phyloP scores from a whole-genome alignment of 1,284 basidiomycete species.

The Ustilago xerochloae region DNA sequence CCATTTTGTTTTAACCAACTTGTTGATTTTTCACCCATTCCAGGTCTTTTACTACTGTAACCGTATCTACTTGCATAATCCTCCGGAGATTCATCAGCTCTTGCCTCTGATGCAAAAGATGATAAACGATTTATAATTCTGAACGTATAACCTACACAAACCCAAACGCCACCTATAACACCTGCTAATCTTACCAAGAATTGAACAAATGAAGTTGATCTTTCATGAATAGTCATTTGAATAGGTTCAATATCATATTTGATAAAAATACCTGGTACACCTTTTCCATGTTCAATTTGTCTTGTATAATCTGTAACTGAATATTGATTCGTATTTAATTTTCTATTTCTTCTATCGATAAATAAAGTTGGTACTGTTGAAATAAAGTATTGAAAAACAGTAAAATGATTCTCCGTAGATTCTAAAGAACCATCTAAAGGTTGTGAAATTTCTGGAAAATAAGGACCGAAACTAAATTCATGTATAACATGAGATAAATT shows the following conservation, averaged over 20 bases:
- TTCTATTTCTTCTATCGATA: constrained; percentile 75
- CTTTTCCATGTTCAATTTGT: constrained; percentile 78
- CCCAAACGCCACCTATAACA: constrained; percentile 69
- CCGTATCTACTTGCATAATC: constrained; percentile 36
- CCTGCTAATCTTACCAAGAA: constrained; percentile 80
- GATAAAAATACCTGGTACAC: constrained; percentile 75
- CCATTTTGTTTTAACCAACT: constrained; percentile 21
- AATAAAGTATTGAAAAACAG: constrained; percentile 87
- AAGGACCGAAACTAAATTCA: constrained; percentile 95
- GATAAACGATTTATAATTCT: constrained; percentile 51
- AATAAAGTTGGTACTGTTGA: constrained; percentile 95
- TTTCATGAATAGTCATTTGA: constrained; percentile 83
- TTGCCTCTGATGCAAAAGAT: constrained; percentile 8
- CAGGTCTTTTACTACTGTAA: constrained; percentile 20
- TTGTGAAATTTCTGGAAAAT: constrained; percentile 94
- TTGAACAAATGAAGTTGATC: constrained; percentile 82
- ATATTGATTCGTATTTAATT: constrained; percentile 87
- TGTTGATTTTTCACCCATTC: constrained; percentile 1
- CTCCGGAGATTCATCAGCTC: constrained; percentile 36
- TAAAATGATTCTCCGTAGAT: constrained; percentile 75
- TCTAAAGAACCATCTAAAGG: constrained; percentile 84
- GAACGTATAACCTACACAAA: constrained; percentile 60
- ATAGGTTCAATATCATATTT: constrained; percentile 91
- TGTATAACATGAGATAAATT: constrained; percentile 95
- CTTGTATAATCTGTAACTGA: constrained; percentile 93